Percentiles rank a stretch among this genome's conserved stretches.
Evolutionary conservation across 352 stramenopile genomes (phyloP).

Genomic region (Saprolegnia parasitica): DNA sequence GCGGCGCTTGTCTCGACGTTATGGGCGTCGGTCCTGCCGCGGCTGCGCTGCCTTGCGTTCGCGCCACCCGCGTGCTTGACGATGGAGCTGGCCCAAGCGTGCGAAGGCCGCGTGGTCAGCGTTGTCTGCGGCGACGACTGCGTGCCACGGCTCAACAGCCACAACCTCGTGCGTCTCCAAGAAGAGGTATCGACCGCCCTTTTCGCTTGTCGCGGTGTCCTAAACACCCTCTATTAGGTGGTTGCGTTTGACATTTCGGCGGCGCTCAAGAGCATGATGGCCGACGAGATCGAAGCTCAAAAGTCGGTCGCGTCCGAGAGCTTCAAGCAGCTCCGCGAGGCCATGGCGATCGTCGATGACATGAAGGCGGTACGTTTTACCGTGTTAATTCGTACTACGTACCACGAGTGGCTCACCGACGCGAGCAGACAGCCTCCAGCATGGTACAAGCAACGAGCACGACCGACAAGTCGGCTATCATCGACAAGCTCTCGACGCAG

Average conservation of each 20-base stretch:
- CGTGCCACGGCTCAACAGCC: slow-evolving; percentile 70
- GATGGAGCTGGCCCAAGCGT: slow-evolving; percentile 46
- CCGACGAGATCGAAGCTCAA: slow-evolving; percentile 22
- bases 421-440: slow-evolving; percentile 16
- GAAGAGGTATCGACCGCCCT: slow-evolving; percentile 39
- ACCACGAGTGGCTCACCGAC: neutral
- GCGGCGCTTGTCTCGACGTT: slow-evolving; percentile 61
- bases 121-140: slow-evolving; percentile 80
- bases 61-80: slow-evolving; percentile 71
- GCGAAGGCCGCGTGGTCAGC: slow-evolving; percentile 55
- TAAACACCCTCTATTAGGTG: slow-evolving; percentile 13
- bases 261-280: slow-evolving; percentile 27
- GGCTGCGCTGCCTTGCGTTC: slow-evolving; percentile 60
- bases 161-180: slow-evolving; percentile 62
- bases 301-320: slow-evolving; percentile 9
- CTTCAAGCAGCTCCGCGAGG: slow-evolving; percentile 22
- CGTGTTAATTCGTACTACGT: neutral
- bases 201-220: neutral
- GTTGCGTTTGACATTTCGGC: slow-evolving; percentile 25
- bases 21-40: slow-evolving; percentile 40
- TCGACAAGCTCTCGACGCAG: slow-evolving; percentile 13
- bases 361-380: slow-evolving; percentile 24
- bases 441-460: neutral
- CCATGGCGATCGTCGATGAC: slow-evolving; percentile 2
- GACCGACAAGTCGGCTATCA: neutral